A percentile compares a stretch with the other conserved stretches of the same genome.
Conservation (phyloP, 2,329 filamentous ascomycete genomes). For the Xylariaceae sp. region DNA sequence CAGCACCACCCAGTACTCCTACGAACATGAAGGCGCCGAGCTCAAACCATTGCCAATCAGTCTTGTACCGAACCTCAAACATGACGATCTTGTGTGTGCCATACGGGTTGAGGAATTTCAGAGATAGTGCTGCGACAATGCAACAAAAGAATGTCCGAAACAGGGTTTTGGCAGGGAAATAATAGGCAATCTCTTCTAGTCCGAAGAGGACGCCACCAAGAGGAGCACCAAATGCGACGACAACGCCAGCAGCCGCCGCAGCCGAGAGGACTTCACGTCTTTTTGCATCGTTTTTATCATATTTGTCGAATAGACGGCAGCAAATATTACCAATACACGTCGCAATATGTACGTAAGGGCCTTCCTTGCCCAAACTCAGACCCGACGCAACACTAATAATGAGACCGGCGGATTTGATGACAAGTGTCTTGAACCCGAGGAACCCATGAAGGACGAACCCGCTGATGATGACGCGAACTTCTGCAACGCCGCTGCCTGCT, state of each 20-base stretch:
- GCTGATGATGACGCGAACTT: conserved; percentile 96
- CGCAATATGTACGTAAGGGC: conserved; percentile 95
- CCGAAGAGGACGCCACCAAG: conserved; percentile 84
- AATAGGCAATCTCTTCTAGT: conserved; percentile 92
- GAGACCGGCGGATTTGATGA: conserved; percentile 77
- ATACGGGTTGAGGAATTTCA: conserved; percentile 95
- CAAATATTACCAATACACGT: conserved; percentile 93
- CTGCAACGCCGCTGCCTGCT: conserved; percentile 90
- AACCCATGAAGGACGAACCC: conserved; percentile 97
- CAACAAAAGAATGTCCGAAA: conserved; percentile 99
- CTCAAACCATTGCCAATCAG: conserved; percentile 94
- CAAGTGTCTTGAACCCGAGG: conserved; percentile 77
- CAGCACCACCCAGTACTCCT: conserved; percentile 74
- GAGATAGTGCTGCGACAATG: conserved; percentile 81
- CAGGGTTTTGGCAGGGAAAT: conserved; percentile 94
- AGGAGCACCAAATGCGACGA: conserved; percentile 90
- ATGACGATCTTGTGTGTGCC: conserved; percentile 95
- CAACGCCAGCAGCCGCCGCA: conserved; percentile 83
- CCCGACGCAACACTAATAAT: conserved; percentile 89
- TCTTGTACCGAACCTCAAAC: conserved; percentile 85
- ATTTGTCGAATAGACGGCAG: conserved; percentile 90
- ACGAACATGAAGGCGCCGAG: conserved; percentile 78
- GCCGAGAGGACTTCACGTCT: conserved; percentile 90
- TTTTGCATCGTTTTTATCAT: conserved; percentile 90
- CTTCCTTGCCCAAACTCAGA: conserved; percentile 87